Percentiles rank a stretch among this genome's conserved stretches.
phyloP scores from a whole-genome alignment of 306 rosid species.

The Bauhinia variegata region DNA sequence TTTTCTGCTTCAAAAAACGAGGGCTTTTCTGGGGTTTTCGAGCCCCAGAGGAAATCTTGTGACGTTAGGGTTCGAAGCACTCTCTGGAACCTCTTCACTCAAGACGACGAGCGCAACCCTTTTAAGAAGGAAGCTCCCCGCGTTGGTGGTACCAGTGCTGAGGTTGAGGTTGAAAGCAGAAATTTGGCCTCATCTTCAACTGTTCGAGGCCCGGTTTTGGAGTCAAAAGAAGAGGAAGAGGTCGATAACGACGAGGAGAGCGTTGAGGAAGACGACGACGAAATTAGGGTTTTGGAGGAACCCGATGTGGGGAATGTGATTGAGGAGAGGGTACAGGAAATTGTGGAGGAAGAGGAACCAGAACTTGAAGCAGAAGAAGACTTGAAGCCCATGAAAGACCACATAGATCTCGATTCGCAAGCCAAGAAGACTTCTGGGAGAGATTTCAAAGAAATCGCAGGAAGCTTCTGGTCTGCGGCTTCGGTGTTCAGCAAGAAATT shows the following conservation, averaged over 20 bases:
- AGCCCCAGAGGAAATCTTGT: slow-evolving; percentile 91
- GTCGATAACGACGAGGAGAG: slow-evolving; percentile 27
- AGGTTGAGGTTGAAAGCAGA: slow-evolving; percentile 47
- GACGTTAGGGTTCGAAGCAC: slow-evolving; percentile 91
- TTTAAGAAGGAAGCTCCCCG: slow-evolving; percentile 45
- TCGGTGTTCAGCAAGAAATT: slow-evolving; percentile 95
- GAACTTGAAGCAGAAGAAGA: slow-evolving; percentile 45
- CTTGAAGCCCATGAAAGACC: slow-evolving; percentile 84
- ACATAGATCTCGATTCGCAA: slow-evolving; percentile 89
- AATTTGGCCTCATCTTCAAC: slow-evolving; percentile 51
- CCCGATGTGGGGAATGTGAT: slow-evolving; percentile 44
- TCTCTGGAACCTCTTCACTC: slow-evolving; percentile 68
- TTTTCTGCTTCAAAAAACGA: slow-evolving; percentile 96
- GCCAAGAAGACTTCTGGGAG: slow-evolving; percentile 72
- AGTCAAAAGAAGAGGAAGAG: slow-evolving; percentile 59
- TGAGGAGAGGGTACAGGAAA: slow-evolving; percentile 71
- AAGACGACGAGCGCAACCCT: slow-evolving; percentile 73
- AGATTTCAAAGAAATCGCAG: slow-evolving; percentile 88
- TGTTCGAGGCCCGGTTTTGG: slow-evolving; percentile 59
- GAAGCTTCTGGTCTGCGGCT: slow-evolving; percentile 97
- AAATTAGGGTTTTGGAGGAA: slow-evolving; percentile 53
- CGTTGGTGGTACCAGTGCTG: slow-evolving; percentile 15
- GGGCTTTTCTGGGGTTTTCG: slow-evolving; percentile 76
- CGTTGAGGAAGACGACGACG: slow-evolving; percentile 27
- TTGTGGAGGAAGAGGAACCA: slow-evolving; percentile 60